These are phyloP conservation scores for Camptophora hylomeconis DNA, from an alignment of 2,329 filamentous ascomycete species.

Conservation along the genomic window DNA sequence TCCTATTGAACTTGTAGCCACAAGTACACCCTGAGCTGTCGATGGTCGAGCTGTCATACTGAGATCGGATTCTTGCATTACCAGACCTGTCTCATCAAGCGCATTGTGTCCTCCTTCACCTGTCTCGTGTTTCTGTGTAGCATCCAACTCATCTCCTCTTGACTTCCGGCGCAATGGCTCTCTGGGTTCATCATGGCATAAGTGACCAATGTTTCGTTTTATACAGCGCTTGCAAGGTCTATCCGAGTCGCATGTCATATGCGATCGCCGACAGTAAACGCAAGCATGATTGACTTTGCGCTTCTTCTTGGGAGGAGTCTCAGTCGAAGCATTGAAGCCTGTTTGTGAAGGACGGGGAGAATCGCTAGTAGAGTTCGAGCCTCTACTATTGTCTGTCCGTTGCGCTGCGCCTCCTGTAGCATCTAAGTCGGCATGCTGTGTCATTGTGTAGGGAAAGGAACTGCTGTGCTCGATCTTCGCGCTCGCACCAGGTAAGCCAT, in stretches of 20 bases:
- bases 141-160: slow-evolving; percentile 51
- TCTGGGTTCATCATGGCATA: slow-evolving; percentile 94
- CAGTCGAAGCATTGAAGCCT: slow-evolving; percentile 10
- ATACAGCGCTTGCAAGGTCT: slow-evolving; percentile 94
- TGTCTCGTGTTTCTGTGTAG: no score
- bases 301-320: slow-evolving; percentile 64
- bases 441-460: no score
- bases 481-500: no score
- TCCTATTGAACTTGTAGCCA: no score
- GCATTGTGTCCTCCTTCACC: no score
- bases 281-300: slow-evolving; percentile 85
- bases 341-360: slow-evolving; percentile 11
- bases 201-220: slow-evolving; percentile 95
- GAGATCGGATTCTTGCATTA: slow-evolving; percentile 28
- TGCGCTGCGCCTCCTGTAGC: no score
- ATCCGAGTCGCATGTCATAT: slow-evolving; percentile 93
- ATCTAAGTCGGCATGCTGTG: no score
- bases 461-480: no score
- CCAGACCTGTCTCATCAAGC: slow-evolving; percentile 38
- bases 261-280: slow-evolving; percentile 81
- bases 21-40: no score
- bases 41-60: no score
- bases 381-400: no score
- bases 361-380: no score
- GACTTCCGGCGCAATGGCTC: slow-evolving; percentile 65